These are phyloP conservation scores for Naganishia sp. DNA, from an alignment of 1,284 basidiomycete genomes.

Conservation along the genomic window DNA sequence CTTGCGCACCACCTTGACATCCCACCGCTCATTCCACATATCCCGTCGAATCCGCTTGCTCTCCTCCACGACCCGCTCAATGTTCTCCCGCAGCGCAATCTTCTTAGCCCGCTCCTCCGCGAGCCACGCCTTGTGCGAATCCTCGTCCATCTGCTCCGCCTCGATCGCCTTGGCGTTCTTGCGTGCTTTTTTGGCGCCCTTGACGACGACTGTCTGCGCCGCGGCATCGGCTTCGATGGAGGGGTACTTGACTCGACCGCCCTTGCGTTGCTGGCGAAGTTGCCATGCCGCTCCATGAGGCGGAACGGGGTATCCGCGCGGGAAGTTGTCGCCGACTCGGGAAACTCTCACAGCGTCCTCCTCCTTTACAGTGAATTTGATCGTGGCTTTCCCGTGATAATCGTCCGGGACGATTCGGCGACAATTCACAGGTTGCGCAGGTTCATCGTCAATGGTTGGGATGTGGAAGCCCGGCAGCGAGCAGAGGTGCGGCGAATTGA, in stretches of 20 bases:
- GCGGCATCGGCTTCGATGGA: not conserved
- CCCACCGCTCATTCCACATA: conserved; percentile 19
- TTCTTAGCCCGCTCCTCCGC: conserved; percentile 19
- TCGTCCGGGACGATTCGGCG: conserved; percentile 47
- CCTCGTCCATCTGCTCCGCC: conserved; percentile 15
- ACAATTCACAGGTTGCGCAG: conserved; percentile 46
- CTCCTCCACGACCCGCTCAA: conserved; percentile 5
- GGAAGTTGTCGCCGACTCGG: conserved; percentile 4
- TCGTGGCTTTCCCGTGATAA: not conserved
- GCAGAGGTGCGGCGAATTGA: conserved; percentile 89
- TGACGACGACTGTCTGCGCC: conserved; percentile 2
- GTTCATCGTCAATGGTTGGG: conserved; percentile 50
- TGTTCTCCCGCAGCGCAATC: conserved; percentile 15
- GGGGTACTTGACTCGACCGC: conserved; percentile 2
- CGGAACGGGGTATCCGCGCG: conserved; percentile 7
- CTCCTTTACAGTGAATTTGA: not conserved
- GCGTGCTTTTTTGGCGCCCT: conserved; percentile 8
- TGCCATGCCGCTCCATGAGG: conserved; percentile 19
- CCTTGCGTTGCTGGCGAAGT: not conserved
- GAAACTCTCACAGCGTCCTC: not conserved
- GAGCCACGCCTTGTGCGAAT: conserved; percentile 20
- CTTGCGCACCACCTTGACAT: conserved; percentile 11
- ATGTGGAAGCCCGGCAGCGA: conserved; percentile 85
- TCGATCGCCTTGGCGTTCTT: conserved; percentile 22
- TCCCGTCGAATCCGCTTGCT: conserved; percentile 2